These are phyloP conservation scores for Mycena indigotica DNA, from an alignment of 768 basidiomycete species.

Conservation along the genomic window DNA sequence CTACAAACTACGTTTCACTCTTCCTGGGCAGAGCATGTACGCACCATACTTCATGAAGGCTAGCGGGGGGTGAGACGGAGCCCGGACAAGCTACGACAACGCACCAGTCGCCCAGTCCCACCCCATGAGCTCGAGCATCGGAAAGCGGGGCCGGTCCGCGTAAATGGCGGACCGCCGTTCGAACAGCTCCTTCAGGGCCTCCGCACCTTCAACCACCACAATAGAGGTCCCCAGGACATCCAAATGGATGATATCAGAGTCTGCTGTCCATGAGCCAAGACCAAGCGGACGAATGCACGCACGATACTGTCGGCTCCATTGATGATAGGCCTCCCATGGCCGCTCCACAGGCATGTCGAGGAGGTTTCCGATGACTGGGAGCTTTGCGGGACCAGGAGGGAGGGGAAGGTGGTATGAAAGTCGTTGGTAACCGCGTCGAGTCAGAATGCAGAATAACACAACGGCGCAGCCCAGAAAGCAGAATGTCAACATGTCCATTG, in stretches of 20 bases:
- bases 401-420: conserved; percentile 1
- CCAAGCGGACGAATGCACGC: neutral
- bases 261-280: conserved; percentile 4
- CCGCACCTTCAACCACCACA: conserved; percentile 34
- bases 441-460: no score
- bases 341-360: conserved; percentile 21
- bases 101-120: conserved; percentile 20
- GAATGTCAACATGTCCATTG: no score
- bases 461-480: no score
- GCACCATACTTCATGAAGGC: conserved; percentile 25
- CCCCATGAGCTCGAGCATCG: conserved; percentile 22
- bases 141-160: conserved; percentile 28
- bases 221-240: conserved; percentile 29
- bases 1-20: neutral
- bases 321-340: neutral
- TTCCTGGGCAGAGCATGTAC: neutral
- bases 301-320: conserved; percentile 3
- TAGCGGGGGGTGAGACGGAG: neutral
- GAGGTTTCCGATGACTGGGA: conserved; percentile 23
- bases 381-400: conserved; percentile 4
- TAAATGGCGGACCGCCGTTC: conserved; percentile 38
- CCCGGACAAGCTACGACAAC: neutral
- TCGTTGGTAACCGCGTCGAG: no score
- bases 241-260: conserved; percentile 30
- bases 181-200: conserved; percentile 36